A percentile compares a stretch with the other conserved stretches of the same genome.
These are phyloP conservation scores for Aureobasidium mangrovei DNA, from an alignment of 2,329 filamentous ascomycete species.

Conservation along the genomic window DNA sequence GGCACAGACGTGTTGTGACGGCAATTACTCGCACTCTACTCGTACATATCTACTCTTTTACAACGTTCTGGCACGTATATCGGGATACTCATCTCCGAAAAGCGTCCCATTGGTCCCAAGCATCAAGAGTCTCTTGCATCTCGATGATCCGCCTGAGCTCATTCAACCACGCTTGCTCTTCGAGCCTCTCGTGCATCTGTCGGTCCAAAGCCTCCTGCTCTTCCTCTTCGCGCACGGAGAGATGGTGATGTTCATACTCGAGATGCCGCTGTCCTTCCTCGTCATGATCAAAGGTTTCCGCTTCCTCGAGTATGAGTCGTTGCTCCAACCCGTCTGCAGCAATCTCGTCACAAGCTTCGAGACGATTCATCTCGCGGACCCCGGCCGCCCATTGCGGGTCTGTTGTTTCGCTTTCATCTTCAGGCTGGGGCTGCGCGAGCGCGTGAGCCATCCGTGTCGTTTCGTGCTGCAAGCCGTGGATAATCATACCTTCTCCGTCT, in stretches of 20 bases:
- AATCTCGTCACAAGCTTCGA: not conserved
- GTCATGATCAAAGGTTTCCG: not conserved
- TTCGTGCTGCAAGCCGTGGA: no score
- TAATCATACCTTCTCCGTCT: not conserved
- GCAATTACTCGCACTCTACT: no score
- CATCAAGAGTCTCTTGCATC: not conserved
- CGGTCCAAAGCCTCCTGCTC: not conserved
- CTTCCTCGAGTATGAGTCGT: not conserved
- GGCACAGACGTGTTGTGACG: no score
- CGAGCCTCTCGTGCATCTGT: not conserved
- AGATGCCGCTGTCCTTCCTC: not conserved
- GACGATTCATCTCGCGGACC: not conserved
- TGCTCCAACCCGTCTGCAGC: not conserved
- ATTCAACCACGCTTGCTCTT: not conserved
- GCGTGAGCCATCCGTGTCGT: no score
- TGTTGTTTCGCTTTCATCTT: not conserved
- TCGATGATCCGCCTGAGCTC: not conserved
- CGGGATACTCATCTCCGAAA: not conserved
- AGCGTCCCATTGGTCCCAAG: not conserved
- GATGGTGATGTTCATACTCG: not conserved
- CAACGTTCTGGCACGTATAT: no score
- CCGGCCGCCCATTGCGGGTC: not conserved
- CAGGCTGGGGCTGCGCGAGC: no score
- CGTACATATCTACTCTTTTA: no score
- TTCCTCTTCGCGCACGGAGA: not conserved